Evolutionary conservation across 805 yeast species (phyloP).

Genomic region (Sugiyamaella marilandica): DNA sequence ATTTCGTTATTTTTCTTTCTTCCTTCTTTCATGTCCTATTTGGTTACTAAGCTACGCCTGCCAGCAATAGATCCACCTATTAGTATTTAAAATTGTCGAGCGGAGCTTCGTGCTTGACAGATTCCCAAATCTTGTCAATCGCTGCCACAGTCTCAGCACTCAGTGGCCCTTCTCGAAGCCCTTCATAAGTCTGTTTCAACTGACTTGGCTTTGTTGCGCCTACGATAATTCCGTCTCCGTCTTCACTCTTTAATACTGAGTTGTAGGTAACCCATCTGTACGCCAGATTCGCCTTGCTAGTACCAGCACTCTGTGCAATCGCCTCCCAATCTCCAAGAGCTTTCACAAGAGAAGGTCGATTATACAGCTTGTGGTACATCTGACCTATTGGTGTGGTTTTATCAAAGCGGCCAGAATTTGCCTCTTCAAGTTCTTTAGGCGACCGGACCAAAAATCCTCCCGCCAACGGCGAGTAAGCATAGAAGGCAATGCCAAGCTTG

Average conservation of each 20-base stretch:
- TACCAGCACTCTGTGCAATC: slow-evolving; percentile 19
- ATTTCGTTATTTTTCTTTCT: too few relatives aligned
- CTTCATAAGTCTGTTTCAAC: slow-evolving; percentile 19
- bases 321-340: slow-evolving; percentile 22
- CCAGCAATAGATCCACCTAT: too few relatives aligned
- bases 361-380: slow-evolving; percentile 21
- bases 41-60: not conserved
- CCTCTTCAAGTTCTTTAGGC: slow-evolving; percentile 14
- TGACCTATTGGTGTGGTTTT: slow-evolving; percentile 14
- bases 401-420: slow-evolving; percentile 22
- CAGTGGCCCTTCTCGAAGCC: slow-evolving; percentile 25
- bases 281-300: slow-evolving; percentile 21
- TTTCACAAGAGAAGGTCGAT: slow-evolving; percentile 20
- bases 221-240: slow-evolving; percentile 25
- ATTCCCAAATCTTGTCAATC: slow-evolving; percentile 24
- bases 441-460: slow-evolving; percentile 26
- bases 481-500: slow-evolving; percentile 22
- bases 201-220: slow-evolving; percentile 23
- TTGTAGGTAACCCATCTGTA: slow-evolving; percentile 25
- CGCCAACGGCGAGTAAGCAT: slow-evolving; percentile 28
- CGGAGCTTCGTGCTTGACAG: slow-evolving; percentile 22
- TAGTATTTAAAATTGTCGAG: slow-evolving; percentile 20
- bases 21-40: not conserved
- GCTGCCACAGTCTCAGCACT: slow-evolving; percentile 20
- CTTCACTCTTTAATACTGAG: slow-evolving; percentile 18